phyloP scores from a whole-genome alignment of 108 stramenopile genomes.

The Licmophora abbreviata region DNA sequence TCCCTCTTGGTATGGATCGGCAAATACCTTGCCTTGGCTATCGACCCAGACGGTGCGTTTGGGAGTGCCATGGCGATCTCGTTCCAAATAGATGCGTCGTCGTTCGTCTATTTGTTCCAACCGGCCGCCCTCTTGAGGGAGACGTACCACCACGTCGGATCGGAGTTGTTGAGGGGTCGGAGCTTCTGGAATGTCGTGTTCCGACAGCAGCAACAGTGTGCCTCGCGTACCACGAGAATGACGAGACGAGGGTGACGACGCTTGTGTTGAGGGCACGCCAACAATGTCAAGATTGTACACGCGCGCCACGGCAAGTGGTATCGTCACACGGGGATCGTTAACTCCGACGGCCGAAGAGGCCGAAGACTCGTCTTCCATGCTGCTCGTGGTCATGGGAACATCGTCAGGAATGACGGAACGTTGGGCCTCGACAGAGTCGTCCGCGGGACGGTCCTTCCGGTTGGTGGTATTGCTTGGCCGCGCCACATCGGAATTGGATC shows the following conservation, averaged over 20 bases:
- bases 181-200: conserved; percentile 29
- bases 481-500: too few species aligned
- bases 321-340: conserved; percentile 11
- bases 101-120: conserved; percentile 38
- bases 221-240: neutral
- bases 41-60: conserved; percentile 72
- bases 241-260: neutral
- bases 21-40: conserved; percentile 66
- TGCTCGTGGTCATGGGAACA: neutral
- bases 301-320: conserved; percentile 68
- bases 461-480: too few species aligned
- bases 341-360: too few species aligned
- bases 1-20: conserved; percentile 42
- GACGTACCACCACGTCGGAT: conserved; percentile 43
- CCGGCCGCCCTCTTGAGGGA: conserved; percentile 62
- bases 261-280: neutral
- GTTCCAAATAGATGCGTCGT: conserved; percentile 35
- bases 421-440: conserved; percentile 7
- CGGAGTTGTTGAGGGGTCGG: conserved; percentile 43
- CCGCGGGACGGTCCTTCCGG: too few species aligned
- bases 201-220: conserved; percentile 22
- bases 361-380: conserved; percentile 1
- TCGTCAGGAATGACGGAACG: conserved; percentile 9
- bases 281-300: conserved; percentile 61
- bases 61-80: conserved; percentile 54